Evolutionary conservation across 331 rosid genomes (phyloP).

Genomic region (Phaseolus coccineus): DNA sequence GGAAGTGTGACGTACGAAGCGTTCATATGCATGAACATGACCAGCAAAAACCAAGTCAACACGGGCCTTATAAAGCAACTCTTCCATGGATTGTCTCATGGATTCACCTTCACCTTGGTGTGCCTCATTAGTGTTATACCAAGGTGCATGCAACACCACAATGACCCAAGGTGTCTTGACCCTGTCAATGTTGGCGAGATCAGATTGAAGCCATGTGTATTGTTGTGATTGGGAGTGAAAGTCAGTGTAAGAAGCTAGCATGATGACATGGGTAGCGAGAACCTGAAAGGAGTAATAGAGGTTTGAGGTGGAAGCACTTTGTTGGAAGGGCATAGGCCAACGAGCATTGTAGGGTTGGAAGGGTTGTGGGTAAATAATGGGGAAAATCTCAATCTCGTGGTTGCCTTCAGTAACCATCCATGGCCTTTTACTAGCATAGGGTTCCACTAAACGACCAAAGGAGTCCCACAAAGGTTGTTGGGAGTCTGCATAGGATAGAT

Average conservation of each 20-base stretch:
- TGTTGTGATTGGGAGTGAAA: constrained; percentile 55
- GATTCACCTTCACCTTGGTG: constrained; percentile 86
- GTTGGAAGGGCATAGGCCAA: constrained; percentile 71
- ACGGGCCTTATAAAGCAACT: constrained; percentile 56
- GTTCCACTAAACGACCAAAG: constrained; percentile 77
- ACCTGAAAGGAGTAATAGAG: constrained; percentile 74
- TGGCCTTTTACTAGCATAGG: constrained; percentile 73
- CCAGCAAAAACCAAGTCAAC: constrained; percentile 82
- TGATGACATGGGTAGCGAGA: constrained; percentile 56
- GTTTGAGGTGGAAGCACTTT: constrained; percentile 71
- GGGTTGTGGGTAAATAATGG: constrained; percentile 48
- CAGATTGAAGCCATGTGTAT: constrained; percentile 64
- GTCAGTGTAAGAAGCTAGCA: constrained; percentile 75
- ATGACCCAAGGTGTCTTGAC: constrained; percentile 68
- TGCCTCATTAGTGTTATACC: constrained; percentile 79
- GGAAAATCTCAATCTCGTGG: constrained; percentile 70
- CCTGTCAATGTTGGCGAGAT: constrained; percentile 61
- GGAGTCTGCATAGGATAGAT: constrained; percentile 73
- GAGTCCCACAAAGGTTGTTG: constrained; percentile 80
- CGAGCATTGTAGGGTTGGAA: constrained; percentile 71
- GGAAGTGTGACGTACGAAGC: constrained; percentile 59
- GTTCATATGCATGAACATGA: constrained; percentile 88
- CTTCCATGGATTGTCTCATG: constrained; percentile 75
- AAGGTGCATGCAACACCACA: constrained; percentile 73
- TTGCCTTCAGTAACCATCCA: constrained; percentile 90